Percentiles rank a stretch among this genome's conserved stretches.
These are phyloP conservation scores for Pseudonitzschia multistriata DNA, from an alignment of 108 stramenopile genomes.

Conservation along the genomic window DNA sequence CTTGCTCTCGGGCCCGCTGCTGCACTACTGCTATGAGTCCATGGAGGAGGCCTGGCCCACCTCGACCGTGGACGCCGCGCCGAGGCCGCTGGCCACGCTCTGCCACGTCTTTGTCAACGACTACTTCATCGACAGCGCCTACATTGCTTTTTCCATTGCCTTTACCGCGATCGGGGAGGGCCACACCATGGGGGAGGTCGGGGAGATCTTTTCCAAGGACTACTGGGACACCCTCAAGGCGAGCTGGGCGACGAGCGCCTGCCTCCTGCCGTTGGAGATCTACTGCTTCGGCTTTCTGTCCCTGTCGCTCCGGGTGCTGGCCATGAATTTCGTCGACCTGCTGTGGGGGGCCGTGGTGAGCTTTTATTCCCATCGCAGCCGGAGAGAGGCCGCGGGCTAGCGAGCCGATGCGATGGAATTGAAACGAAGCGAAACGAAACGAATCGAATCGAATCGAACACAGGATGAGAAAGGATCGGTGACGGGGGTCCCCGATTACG, in stretches of 20 bases:
- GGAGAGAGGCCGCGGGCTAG: neutral
- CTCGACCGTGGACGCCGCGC: neutral
- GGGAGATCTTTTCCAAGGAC: slow-evolving; percentile 38
- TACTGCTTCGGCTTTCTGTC: slow-evolving; percentile 68
- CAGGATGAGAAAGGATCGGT: too few relatives aligned
- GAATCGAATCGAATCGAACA: too few relatives aligned
- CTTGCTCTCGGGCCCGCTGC: slow-evolving; percentile 62
- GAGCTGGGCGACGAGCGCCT: slow-evolving; percentile 44
- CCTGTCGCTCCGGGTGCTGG: slow-evolving; percentile 56
- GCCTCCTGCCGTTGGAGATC: slow-evolving; percentile 62
- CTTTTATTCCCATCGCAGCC: slow-evolving; percentile 60
- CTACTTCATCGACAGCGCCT: slow-evolving; percentile 59
- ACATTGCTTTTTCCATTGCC: slow-evolving; percentile 56
- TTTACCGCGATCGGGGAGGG: slow-evolving; percentile 63
- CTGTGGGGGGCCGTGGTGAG: slow-evolving; percentile 72
- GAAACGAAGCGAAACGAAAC: neutral
- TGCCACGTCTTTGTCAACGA: slow-evolving; percentile 60
- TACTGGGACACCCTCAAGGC: slow-evolving; percentile 60
- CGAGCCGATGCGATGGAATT: too few relatives aligned
- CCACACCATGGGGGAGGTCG: slow-evolving; percentile 18
- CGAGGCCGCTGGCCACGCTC: slow-evolving; percentile 41
- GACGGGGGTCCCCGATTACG: too few relatives aligned
- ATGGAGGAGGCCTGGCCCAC: slow-evolving; percentile 64
- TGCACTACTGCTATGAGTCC: slow-evolving; percentile 65
- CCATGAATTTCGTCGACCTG: slow-evolving; percentile 72